Base-by-base conservation (phyloP, 169 alveolate genomes). In the Cardiosporidium cionae region DNA sequence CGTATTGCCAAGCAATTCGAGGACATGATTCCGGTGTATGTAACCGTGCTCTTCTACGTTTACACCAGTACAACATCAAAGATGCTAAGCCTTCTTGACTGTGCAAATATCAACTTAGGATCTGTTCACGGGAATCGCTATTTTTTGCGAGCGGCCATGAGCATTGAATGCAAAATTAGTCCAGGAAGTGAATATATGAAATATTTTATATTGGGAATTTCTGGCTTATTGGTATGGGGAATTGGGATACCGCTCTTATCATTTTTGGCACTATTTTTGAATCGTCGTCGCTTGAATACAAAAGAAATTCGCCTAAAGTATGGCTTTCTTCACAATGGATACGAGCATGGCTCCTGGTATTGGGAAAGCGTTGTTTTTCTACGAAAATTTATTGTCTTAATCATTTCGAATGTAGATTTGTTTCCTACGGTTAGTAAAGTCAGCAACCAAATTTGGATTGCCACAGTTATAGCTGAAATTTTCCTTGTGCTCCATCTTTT, bases 1-100 rank as follows among this genome's bases (percentile, higher is more conserved):
- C 54, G 85, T 4, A 54, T 80, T 72, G 70, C 32, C 33, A 82
- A 85, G 70, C 86, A 86, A 66, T 73, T 89, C 68, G 94, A 89
- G 72, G 94, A 89, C 70, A 89, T 89, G 94, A 89, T 89, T 70
- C 94, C 94, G 33, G 84, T 89, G 35, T 89, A 87, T 74, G 92
- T 87, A 52, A 89, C 94, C 0, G 90, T 87, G 72, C 80, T 89
- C 31, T 89, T 89, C 84, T 83, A 86, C 65, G 79, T 87, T 7
- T 88, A 89, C 77, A 86, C 90, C 7, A 79, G 85, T 63, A 89
- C 89, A 5, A 84, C 94, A 28, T 44, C 86, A 25, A 53, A 79
- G 32, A 86, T 89, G 94, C 68, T 89, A 65, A 85, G 90, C 71
- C 80, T 89, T 16, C 81, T 89, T 66, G 94, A 89, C 65, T 89